Conservation (phyloP, 345 rosid genomes). For the Eucalyptus melliodora region DNA sequence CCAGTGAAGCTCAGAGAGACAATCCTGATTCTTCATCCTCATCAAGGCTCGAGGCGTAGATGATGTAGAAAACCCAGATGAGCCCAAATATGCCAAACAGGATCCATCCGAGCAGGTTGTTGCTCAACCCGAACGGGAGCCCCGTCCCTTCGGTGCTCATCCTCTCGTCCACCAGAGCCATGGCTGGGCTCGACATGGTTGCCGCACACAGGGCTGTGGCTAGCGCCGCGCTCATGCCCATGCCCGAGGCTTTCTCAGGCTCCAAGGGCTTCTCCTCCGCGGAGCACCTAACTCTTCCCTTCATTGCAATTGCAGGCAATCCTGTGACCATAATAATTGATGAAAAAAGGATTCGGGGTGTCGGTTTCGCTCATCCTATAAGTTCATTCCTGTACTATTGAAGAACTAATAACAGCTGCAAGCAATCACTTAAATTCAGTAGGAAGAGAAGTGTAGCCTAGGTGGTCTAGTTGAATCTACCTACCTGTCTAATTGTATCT, state of each 20-base stretch:
- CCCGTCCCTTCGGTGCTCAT: conserved; percentile 87
- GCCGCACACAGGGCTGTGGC: conserved; percentile 45
- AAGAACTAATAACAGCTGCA: neutral
- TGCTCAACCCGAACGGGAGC: conserved; percentile 89
- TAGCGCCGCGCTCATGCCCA: conserved; percentile 31
- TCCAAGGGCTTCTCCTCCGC: conserved; percentile 19
- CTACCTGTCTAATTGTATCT: neutral
- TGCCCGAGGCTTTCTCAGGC: neutral
- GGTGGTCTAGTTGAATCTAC: neutral
- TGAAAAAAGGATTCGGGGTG: neutral
- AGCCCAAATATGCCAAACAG: conserved; percentile 74
- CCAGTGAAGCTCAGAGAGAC: conserved; percentile 35
- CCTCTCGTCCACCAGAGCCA: conserved; percentile 91
- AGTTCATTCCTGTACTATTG: neutral
- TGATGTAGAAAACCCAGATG: conserved; percentile 71
- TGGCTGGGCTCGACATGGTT: conserved; percentile 53
- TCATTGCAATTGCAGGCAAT: conserved; percentile 40
- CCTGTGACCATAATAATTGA: conserved; percentile 14
- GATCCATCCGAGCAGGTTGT: conserved; percentile 93
- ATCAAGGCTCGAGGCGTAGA: conserved; percentile 59
- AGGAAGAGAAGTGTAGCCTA: neutral
- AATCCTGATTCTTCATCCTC: conserved; percentile 89
- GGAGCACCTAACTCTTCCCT: conserved; percentile 54
- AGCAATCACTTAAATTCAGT: neutral
- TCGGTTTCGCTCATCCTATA: neutral